Conservation (phyloP, 2,329 filamentous ascomycete species). For the Thielaviopsis euricoi region DNA sequence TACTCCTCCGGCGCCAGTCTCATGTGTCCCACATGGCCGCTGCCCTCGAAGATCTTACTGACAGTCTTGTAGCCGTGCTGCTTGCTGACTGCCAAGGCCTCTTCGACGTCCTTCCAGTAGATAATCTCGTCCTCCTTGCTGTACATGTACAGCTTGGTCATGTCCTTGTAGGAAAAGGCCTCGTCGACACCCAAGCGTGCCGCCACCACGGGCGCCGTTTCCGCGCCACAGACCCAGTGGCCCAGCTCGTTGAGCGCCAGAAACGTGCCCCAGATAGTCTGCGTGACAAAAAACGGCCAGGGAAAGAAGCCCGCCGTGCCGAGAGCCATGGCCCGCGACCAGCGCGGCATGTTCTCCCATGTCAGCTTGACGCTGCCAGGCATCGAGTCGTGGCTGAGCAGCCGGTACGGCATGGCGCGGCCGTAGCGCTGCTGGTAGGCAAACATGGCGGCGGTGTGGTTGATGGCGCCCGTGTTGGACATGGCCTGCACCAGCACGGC, state of each 20-base stretch:
- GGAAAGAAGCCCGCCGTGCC: conserved; percentile 30
- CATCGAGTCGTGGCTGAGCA: conserved; percentile 36
- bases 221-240: conserved; percentile 22
- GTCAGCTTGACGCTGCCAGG: conserved; percentile 30
- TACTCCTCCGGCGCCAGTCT: conserved; percentile 38
- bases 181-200: conserved; percentile 17
- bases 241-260: conserved; percentile 21
- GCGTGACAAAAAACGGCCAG: conserved; percentile 32
- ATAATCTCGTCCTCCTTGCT: conserved; percentile 42
- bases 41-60: conserved; percentile 37
- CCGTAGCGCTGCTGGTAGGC: conserved; percentile 25
- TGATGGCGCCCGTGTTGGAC: conserved; percentile 42
- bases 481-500: conserved; percentile 34
- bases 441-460: conserved; percentile 31
- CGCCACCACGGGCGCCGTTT: conserved; percentile 25
- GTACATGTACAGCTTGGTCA: conserved; percentile 39
- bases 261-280: conserved; percentile 28
- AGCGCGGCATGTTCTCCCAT: conserved; percentile 27
- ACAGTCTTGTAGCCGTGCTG: conserved; percentile 31
- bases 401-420: conserved; percentile 27
- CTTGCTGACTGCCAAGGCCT: conserved; percentile 31
- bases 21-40: conserved; percentile 45
- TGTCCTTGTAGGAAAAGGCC: conserved; percentile 19
- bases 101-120: conserved; percentile 35
- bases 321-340: conserved; percentile 36